phyloP scores from a whole-genome alignment of 768 basidiomycete species.

The Scleroderma citrinum region DNA sequence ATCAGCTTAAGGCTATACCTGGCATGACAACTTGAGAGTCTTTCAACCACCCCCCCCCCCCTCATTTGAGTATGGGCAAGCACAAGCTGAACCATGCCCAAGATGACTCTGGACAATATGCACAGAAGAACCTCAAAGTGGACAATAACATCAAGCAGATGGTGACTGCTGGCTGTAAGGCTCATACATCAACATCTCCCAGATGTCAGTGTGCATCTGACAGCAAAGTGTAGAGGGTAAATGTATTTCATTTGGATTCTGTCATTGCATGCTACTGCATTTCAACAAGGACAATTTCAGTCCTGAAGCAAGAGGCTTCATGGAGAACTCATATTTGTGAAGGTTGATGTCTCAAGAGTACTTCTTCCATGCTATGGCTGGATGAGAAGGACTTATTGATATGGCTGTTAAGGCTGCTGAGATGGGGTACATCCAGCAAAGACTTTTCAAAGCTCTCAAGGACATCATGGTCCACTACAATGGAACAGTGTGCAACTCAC shows the following conservation, averaged over 20 bases:
- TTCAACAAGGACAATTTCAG: too few species aligned
- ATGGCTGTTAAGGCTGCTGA: constrained; percentile 99
- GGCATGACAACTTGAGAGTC: constrained; percentile 99
- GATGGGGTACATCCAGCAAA: constrained; percentile 98
- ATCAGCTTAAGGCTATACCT: too few species aligned
- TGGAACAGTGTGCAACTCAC: constrained; percentile 94
- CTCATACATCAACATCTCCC: constrained; percentile 99
- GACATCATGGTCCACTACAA: constrained; percentile 98
- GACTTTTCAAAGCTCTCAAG: constrained; percentile 95
- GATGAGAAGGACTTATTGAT: constrained; percentile 97
- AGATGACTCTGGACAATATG: too few species aligned
- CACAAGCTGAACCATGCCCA: constrained; percentile 90
- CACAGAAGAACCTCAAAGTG: too few species aligned
- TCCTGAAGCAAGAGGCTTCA: too few species aligned
- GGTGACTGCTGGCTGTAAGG: constrained; percentile 98
- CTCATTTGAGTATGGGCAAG: constrained; percentile 83
- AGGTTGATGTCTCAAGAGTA: constrained; percentile 94
- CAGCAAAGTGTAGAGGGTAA: too few species aligned
- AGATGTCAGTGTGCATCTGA: constrained; percentile 99
- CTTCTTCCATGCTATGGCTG: constrained; percentile 99
- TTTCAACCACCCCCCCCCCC: too few species aligned
- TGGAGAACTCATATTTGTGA: constrained; percentile 91
- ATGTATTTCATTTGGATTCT: too few species aligned
- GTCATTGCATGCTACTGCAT: too few species aligned
- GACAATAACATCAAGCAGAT: too few species aligned